A percentile compares a stretch with the other conserved stretches of the same genome.
Conservation (phyloP, 2,329 filamentous ascomycete species). For the Aspergillus udagawae region DNA sequence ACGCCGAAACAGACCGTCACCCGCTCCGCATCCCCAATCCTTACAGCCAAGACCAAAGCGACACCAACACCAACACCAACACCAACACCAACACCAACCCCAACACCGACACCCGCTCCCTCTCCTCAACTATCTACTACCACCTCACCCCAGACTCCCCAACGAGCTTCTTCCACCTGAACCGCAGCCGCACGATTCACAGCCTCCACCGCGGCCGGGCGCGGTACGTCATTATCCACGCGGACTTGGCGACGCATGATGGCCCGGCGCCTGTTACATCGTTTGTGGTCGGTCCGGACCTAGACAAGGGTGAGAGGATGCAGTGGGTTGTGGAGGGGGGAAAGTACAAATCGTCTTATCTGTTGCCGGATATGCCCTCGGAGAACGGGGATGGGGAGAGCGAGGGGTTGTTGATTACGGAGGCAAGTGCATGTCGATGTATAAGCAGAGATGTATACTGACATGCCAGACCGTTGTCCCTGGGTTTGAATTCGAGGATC, state of each 20-base stretch:
- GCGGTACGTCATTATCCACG: constrained; percentile 61
- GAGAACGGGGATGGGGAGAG: constrained; percentile 33
- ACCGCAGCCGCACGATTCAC: constrained; percentile 60
- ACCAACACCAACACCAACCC: too few relatives aligned
- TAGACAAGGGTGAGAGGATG: constrained; percentile 56
- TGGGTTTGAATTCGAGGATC: constrained; percentile 64
- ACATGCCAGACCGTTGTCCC: constrained; percentile 55
- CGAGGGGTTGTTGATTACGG: constrained; percentile 59
- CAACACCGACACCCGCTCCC: constrained; percentile 46
- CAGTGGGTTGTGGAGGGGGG: constrained; percentile 68
- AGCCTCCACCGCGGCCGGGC: constrained; percentile 62
- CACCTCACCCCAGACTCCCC: constrained; percentile 55
- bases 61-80: constrained; percentile 12
- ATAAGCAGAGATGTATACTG: not conserved
- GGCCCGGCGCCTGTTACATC: constrained; percentile 54
- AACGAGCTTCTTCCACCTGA: constrained; percentile 61
- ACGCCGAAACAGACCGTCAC: constrained; percentile 57
- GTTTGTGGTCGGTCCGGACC: constrained; percentile 59
- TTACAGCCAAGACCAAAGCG: constrained; percentile 10
- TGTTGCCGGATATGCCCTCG: constrained; percentile 45
- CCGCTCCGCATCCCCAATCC: constrained; percentile 52
- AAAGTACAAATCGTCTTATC: constrained; percentile 62
- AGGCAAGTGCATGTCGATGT: constrained; percentile 35
- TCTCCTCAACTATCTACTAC: constrained; percentile 63
- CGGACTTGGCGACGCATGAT: constrained; percentile 39